phyloP scores from a whole-genome alignment of 2,329 filamentous ascomycete genomes.

The Pseudogymnoascus sp. region DNA sequence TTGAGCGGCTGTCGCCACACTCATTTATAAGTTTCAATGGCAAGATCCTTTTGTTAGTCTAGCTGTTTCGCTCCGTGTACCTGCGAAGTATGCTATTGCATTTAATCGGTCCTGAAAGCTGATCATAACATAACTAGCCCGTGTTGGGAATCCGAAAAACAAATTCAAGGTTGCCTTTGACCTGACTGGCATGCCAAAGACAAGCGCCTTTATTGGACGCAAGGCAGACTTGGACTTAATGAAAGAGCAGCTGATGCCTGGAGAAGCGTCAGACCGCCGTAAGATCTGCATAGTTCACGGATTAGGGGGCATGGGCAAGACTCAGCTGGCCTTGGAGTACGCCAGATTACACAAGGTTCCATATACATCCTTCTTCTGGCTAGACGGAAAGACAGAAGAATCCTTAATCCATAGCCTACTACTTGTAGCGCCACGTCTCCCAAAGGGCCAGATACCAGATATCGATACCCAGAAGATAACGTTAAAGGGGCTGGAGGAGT shows the following conservation, averaged over 20 bases:
- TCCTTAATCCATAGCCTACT: constrained; percentile 28
- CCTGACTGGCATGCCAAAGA: constrained; percentile 17
- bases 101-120: not conserved
- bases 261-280: constrained; percentile 15
- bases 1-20: not conserved
- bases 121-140: too few relatives aligned
- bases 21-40: not conserved
- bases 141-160: constrained; percentile 4
- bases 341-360: constrained; percentile 20
- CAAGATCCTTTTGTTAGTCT: not conserved
- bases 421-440: constrained; percentile 22
- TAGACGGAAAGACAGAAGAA: constrained; percentile 30
- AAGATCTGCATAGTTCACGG: constrained; percentile 17
- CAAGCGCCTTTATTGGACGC: constrained; percentile 19
- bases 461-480: constrained; percentile 14
- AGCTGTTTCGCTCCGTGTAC: too few relatives aligned
- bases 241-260: constrained; percentile 14
- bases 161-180: constrained; percentile 18
- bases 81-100: too few relatives aligned
- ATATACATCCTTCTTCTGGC: constrained; percentile 32
- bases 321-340: constrained; percentile 20
- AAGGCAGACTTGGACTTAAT: constrained; percentile 18
- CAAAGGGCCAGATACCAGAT: constrained; percentile 21
- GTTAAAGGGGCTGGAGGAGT: constrained; percentile 16
- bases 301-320: constrained; percentile 13